Percentiles rank a stretch among this genome's conserved stretches.
Evolutionary conservation across 73 alveolate genomes (phyloP).

Genomic region (Paramecium caudatum): DNA sequence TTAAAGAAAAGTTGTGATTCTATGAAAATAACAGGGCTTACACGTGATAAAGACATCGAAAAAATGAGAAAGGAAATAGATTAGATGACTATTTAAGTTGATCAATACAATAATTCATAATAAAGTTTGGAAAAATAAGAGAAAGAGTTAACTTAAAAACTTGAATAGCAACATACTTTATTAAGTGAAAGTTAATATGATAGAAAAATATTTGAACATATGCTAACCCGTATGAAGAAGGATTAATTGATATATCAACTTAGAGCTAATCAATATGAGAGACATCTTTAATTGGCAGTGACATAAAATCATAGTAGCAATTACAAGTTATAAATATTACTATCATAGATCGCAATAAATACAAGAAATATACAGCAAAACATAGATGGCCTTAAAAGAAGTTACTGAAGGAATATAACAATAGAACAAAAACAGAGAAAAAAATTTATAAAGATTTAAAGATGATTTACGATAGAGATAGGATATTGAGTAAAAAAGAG

Average conservation of each 20-base stretch:
- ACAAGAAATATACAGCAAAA: slow-evolving; percentile 13
- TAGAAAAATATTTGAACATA: slow-evolving; percentile 68
- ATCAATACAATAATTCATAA: slow-evolving; percentile 6
- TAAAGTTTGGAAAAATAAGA: background rate
- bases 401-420: slow-evolving; percentile 37
- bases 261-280: slow-evolving; percentile 62
- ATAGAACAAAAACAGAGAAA: slow-evolving; percentile 71
- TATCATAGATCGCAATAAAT: slow-evolving; percentile 42
- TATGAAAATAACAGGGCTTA: background rate
- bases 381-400: background rate
- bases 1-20: slow-evolving; percentile 64
- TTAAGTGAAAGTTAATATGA: slow-evolving; percentile 26
- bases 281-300: slow-evolving; percentile 1
- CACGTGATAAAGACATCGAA: slow-evolving; percentile 13
- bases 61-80: slow-evolving; percentile 66
- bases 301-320: slow-evolving; percentile 33
- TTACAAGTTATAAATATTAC: background rate
- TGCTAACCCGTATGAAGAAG: slow-evolving; percentile 70
- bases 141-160: background rate
- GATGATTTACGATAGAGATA: slow-evolving; percentile 51
- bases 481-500: slow-evolving; percentile 68
- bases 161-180: slow-evolving; percentile 6
- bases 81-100: slow-evolving; percentile 8
- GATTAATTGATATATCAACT: slow-evolving; percentile 35
- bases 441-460: slow-evolving; percentile 69